Evolutionary conservation across 1,139 yeast species (phyloP), one percentile per base, ranked within the genome.

Genomic region (Arxiozyma bovina): DNA sequence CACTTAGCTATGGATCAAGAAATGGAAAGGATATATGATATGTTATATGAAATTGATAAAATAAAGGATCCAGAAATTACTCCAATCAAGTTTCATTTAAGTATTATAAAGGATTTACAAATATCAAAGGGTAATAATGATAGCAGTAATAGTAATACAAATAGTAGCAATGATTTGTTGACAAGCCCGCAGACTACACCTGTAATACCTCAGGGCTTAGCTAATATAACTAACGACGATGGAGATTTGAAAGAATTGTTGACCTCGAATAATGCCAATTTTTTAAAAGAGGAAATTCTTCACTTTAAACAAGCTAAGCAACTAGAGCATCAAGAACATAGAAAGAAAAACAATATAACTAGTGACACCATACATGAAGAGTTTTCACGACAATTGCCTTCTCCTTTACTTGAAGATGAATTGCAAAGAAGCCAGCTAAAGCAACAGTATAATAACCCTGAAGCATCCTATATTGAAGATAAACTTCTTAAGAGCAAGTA

Each of bases 1-100:
- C 81, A 84, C 60, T 73, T 77, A 57, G 81, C 90, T 38, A 80
- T 89, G 61, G 94, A 87, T 64, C 84, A 83, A 60, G 96, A 88
- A 65, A 77, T 91, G 64, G 91, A 86, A 62, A 80, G 82, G 54
- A 80, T 90, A 49, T 89, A 87, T 62, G 80, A 80, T 57, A 76
- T 78, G 4, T 79, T 69, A 25, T 69, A 64, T 51, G 69, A 64
- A 38, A 56, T 63, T 21, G 71, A 69, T 47, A 67, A 59, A 53
- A 61, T 63, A 48, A 61, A 62, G 38, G 68, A 68, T 51, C 66
- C 70, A 3, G 69, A 65, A 38, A 61, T 67, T 25, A 69, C 65
- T 50, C 70, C 68, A 45, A 61, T 69, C 9, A 67, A 67, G 51
- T 69, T 69, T 48, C 72, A 69, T 55, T 55, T 69, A 45, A 63